These are phyloP conservation scores for Chenopodium album DNA, from an alignment of 148 eudicot genomes.

Conservation along the genomic window DNA sequence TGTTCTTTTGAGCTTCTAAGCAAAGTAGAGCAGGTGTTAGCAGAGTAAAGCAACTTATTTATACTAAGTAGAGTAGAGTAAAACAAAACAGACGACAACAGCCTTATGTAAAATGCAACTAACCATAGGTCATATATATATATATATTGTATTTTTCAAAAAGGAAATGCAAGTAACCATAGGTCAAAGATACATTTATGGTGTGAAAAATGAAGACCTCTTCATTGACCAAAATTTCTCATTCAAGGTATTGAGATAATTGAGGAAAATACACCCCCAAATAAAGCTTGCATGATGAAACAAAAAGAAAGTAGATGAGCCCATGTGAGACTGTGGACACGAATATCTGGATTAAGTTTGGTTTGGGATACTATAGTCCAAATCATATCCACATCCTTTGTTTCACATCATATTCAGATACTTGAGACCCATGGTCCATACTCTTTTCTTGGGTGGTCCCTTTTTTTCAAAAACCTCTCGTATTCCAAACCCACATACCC, in stretches of 20 bases:
- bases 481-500: no score
- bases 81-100: no score
- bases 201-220: background rate
- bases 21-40: no score
- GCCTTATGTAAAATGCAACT: no score
- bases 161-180: no score
- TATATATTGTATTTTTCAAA: no score
- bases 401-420: background rate
- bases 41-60: no score
- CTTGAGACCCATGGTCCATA: slow-evolving; percentile 16
- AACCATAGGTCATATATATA: no score
- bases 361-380: slow-evolving; percentile 3
- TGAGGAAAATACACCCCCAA: background rate
- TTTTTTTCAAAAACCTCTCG: no score
- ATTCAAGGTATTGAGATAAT: background rate
- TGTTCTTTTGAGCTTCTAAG: no score
- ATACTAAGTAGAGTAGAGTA: no score
- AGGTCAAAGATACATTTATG: background rate
- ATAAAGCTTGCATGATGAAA: background rate
- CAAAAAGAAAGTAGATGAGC: background rate
- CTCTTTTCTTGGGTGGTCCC: background rate
- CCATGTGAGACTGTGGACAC: slow-evolving; percentile 16
- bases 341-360: background rate
- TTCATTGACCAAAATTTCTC: background rate
- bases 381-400: slow-evolving; percentile 21